These are phyloP conservation scores for Anthoceros angustus DNA, from an alignment of 225 moss, liverwort and hornwort genomes.

Conservation along the genomic window DNA sequence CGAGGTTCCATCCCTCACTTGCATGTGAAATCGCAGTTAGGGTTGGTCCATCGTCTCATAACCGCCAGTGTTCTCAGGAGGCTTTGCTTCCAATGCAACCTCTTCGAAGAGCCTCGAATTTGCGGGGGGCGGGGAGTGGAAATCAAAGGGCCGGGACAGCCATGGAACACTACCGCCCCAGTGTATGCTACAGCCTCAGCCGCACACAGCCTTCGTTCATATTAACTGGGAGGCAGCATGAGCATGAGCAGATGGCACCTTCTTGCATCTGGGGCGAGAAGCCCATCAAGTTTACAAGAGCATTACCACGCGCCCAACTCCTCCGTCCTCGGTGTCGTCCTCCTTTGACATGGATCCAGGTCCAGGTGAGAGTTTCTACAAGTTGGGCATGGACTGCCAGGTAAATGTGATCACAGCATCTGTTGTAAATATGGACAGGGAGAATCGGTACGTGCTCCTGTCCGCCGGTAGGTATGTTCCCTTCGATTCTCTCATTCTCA, in stretches of 20 bases:
- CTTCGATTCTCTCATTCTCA: conserved; percentile 35
- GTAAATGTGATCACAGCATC: conserved; percentile 22
- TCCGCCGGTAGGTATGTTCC: conserved; percentile 17
- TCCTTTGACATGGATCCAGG: conserved; percentile 22
- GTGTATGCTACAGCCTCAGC: too few species aligned
- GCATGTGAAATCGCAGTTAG: too few species aligned
- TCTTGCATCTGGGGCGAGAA: conserved; percentile 17
- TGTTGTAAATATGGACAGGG: conserved; percentile 23
- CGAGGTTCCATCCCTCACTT: too few species aligned
- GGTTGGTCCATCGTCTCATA: too few species aligned
- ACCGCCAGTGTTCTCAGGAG: too few species aligned
- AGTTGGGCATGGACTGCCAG: conserved; percentile 36
- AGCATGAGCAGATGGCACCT: conserved; percentile 8
- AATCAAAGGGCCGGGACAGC: too few species aligned
- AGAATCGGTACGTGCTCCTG: conserved; percentile 15
- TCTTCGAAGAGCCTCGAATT: too few species aligned
- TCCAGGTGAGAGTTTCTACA: conserved; percentile 23
- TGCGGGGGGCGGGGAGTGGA: too few species aligned
- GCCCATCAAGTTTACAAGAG: neutral
- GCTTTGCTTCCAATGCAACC: too few species aligned
- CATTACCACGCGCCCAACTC: neutral
- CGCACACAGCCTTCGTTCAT: conserved; percentile 12
- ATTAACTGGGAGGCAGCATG: conserved; percentile 30
- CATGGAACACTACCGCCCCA: too few species aligned
- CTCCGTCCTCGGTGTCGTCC: conserved; percentile 7